A percentile compares a stretch with the other conserved stretches of the same genome.
Conservation (phyloP, 208 protist species). For the Acanthamoeba polyphaga region DNA sequence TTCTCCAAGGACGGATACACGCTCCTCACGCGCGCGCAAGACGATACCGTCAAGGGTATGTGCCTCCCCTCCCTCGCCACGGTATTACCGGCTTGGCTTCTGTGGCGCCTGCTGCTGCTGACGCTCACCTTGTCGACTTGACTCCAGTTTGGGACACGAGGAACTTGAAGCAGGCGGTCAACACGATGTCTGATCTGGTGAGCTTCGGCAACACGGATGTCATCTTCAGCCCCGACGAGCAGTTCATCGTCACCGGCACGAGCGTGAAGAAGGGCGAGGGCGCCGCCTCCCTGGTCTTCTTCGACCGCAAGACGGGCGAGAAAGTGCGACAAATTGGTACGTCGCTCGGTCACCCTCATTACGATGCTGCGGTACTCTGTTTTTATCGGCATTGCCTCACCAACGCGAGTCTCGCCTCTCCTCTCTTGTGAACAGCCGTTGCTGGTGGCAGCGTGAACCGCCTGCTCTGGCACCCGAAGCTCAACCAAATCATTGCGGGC, state of each 20-base stretch:
- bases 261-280: background rate
- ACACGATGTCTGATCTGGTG: conserved; percentile 20
- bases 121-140: background rate
- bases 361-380: too few species aligned
- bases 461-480: conserved; percentile 52
- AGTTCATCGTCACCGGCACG: conserved; percentile 68
- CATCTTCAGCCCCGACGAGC: conserved; percentile 58
- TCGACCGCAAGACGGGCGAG: conserved; percentile 18
- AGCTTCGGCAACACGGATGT: background rate
- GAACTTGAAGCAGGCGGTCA: background rate
- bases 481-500: conserved; percentile 76
- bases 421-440: background rate
- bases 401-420: too few species aligned
- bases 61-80: too few species aligned
- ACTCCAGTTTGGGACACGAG: background rate
- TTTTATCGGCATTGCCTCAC: too few species aligned
- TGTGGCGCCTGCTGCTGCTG: too few species aligned
- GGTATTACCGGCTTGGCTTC: too few species aligned
- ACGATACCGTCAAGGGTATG: conserved; percentile 28
- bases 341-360: background rate
- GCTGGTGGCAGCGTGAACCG: conserved; percentile 8
- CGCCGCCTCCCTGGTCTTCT: conserved; percentile 32
- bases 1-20: conserved; percentile 28
- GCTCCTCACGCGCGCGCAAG: conserved; percentile 1
- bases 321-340: conserved; percentile 47